phyloP scores from a whole-genome alignment of 495 filamentous ascomycete species.

The Durotheca rogersii region DNA sequence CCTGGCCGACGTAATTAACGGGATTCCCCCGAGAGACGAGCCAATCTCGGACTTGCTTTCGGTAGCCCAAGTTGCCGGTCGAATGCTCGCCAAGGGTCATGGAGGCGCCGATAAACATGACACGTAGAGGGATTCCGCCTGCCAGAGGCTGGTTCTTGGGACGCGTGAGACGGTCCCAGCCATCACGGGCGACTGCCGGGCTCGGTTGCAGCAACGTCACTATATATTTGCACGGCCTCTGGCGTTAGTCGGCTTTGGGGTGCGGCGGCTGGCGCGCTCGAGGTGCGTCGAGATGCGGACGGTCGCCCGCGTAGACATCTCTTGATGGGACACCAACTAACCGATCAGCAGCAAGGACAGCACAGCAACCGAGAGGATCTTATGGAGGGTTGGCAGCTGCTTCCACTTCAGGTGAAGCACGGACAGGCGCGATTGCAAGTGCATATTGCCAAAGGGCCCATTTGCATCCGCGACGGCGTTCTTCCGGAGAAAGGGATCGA shows the following conservation, averaged over 20 bases:
- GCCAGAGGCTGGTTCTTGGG: constrained; percentile 22
- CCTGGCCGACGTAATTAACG: constrained; percentile 39
- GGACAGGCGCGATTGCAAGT: constrained; percentile 19
- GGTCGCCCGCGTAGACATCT: no score
- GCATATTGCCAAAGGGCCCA: constrained; percentile 21
- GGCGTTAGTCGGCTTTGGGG: neutral
- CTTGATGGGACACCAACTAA: neutral
- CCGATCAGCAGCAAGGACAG: constrained; percentile 17
- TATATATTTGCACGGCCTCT: neutral
- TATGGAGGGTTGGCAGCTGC: constrained; percentile 25
- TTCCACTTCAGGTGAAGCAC: constrained; percentile 28
- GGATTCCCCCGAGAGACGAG: constrained; percentile 38
- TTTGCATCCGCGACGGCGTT: constrained; percentile 12
- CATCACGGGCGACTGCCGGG: constrained; percentile 21
- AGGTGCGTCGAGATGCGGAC: no score
- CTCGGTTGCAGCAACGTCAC: constrained; percentile 23
- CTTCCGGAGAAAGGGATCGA: neutral
- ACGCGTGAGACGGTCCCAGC: constrained; percentile 23
- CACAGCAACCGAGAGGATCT: constrained; percentile 11
- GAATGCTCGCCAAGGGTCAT: constrained; percentile 57
- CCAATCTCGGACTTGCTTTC: constrained; percentile 44
- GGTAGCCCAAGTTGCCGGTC: constrained; percentile 56
- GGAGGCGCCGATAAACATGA: constrained; percentile 59
- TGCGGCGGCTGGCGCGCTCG: no score
- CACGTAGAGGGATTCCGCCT: constrained; percentile 43